These are phyloP conservation scores for Colletotrichum gigasporum DNA, from an alignment of 2,329 filamentous ascomycete species.

Conservation along the genomic window DNA sequence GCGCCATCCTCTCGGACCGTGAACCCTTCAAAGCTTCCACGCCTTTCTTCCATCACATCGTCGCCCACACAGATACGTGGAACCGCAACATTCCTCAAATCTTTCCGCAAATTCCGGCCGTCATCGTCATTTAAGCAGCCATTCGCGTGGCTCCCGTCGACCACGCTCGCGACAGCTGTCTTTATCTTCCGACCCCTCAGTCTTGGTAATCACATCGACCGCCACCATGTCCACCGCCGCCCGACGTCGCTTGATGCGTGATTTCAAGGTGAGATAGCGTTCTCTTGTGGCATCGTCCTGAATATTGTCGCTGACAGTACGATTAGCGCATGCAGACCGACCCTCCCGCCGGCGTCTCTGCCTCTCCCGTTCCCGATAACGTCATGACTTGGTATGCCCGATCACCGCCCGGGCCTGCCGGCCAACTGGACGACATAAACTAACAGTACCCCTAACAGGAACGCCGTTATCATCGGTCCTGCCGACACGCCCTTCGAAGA, in stretches of 20 bases:
- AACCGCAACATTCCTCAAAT: neutral
- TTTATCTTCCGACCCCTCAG: conserved; percentile 2
- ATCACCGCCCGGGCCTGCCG: neutral
- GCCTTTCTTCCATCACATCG: conserved; percentile 10
- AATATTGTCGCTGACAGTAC: conserved; percentile 9
- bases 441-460: conserved; percentile 66
- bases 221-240: conserved; percentile 83
- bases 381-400: conserved; percentile 89
- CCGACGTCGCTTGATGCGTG: conserved; percentile 95
- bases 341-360: conserved; percentile 94
- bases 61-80: neutral
- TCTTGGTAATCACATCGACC: conserved; percentile 22
- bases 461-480: conserved; percentile 96
- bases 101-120: neutral
- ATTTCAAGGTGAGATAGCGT: conserved; percentile 82
- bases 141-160: neutral
- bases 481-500: conserved; percentile 98
- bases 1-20: conserved; percentile 20
- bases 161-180: neutral
- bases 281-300: neutral
- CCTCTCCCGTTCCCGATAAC: conserved; percentile 94
- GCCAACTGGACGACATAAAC: neutral
- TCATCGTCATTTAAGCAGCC: neutral
- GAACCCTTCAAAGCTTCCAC: neutral
- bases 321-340: conserved; percentile 97